Evolutionary conservation across 768 basidiomycete species (phyloP).

Genomic region (Trametopsis cervina): DNA sequence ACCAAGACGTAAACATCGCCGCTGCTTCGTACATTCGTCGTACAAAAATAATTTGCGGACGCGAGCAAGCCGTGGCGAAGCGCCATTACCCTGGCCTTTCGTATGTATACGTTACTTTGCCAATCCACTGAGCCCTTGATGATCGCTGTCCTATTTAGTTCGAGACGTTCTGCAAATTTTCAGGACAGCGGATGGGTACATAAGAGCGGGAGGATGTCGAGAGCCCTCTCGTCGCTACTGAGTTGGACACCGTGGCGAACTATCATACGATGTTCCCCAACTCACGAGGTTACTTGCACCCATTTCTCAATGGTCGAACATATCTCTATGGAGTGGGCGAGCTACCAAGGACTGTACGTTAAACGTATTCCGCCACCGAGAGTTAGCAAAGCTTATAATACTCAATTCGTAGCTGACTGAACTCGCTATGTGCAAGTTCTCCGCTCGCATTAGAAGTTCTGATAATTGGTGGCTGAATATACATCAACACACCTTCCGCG

Average conservation of each 20-base stretch:
- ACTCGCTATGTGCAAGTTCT: conserved; percentile 42
- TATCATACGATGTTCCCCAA: neutral
- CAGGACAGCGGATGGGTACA: neutral
- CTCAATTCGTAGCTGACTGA: conserved; percentile 33
- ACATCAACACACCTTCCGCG: conserved; percentile 21
- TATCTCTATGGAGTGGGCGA: conserved; percentile 45
- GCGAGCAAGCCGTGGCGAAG: neutral
- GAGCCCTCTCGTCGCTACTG: neutral
- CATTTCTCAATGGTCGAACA: conserved; percentile 38
- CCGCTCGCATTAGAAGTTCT: conserved; percentile 32
- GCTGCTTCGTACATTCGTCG: no score
- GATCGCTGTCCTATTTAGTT: neutral
- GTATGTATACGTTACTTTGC: neutral
- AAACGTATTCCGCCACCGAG: neutral
- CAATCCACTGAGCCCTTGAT: neutral
- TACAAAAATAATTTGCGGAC: no score
- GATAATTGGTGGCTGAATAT: conserved; percentile 36
- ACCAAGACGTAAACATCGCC: no score
- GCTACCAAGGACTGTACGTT: conserved; percentile 39
- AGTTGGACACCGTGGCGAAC: neutral
- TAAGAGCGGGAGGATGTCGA: neutral
- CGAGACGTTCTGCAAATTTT: neutral
- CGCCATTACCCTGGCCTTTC: neutral
- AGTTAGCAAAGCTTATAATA: neutral
- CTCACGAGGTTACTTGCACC: conserved; percentile 38